Conservation (phyloP, 1,284 basidiomycete species). For the Trichosporon ovoides region DNA sequence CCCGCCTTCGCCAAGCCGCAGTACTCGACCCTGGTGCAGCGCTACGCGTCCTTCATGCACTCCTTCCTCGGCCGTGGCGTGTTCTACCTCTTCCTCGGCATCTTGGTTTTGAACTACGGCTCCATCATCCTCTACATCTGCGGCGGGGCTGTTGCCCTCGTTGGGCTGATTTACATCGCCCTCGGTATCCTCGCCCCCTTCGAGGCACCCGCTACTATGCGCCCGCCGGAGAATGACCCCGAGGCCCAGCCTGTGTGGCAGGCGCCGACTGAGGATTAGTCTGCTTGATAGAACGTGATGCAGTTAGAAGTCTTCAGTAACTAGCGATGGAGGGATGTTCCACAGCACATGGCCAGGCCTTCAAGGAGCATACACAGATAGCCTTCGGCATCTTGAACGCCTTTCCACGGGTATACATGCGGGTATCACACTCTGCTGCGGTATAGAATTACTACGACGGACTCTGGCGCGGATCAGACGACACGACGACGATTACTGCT, state of each 20-base stretch:
- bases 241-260: constrained; percentile 42
- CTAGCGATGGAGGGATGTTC: too few relatives aligned
- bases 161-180: constrained; percentile 42
- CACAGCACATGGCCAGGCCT: too few relatives aligned
- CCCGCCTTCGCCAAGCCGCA: constrained; percentile 37
- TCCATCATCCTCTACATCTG: constrained; percentile 47
- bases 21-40: constrained; percentile 42
- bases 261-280: constrained; percentile 28
- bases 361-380: too few relatives aligned
- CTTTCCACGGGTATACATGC: constrained; percentile 2
- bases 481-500: neutral
- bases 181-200: constrained; percentile 44
- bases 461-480: neutral
- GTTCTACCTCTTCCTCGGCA: constrained; percentile 48
- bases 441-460: constrained; percentile 1
- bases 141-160: constrained; percentile 40
- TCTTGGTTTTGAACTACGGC: constrained; percentile 47
- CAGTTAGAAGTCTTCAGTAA: too few relatives aligned
- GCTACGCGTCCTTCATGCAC: constrained; percentile 49
- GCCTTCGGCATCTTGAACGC: too few relatives aligned
- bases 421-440: constrained; percentile 5
- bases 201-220: constrained; percentile 40
- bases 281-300: too few relatives aligned
- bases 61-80: constrained; percentile 48
- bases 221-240: constrained; percentile 28